Base-by-base conservation (phyloP, 352 stramenopile genomes). In the Pythium diclinum region DNA sequence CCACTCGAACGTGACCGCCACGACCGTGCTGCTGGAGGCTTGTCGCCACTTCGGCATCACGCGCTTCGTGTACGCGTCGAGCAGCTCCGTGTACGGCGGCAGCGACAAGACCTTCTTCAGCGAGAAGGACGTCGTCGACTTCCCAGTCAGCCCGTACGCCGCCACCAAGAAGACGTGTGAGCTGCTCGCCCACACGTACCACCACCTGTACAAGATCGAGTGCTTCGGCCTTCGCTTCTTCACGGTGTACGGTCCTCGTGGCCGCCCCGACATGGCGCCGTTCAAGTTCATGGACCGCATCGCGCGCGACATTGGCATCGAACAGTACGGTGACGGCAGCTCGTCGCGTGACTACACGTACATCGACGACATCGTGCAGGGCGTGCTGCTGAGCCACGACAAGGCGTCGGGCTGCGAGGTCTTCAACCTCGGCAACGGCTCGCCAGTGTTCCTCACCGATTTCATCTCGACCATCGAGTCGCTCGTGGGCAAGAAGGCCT, bases 261-360 rank as follows among this genome's bases (percentile, higher is more conserved):
- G 97, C 13, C 81, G 97, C 42, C 97, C 97, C 13, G 97, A 99
- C 73, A 99, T 99, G 97, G 97, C 97, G 10, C 95, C 96, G 36
- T 99, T 98, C 84, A 99, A 98, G 85, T 99, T 99, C 65, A 98
- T 99, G 78, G 92, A 99, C 74, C 79, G 91, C 38, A 93, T 99
- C 19, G 91, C 81, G 17, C 78, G 86, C 19, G 97, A 91, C 40
- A 57, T 96, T 28, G 71, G 93, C 44, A 98, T 99, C 40, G 89
- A 99, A 62, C 94, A 99, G 77, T 99, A 98, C 77, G 97, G 97
- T 36, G 96, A 99, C 71, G 97, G 97, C 30, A 92, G 77, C 8
- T 98, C 92, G 9, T 95, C 77, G 53, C 79, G 97, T 38, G 97
- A 99, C 75, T 99, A 99, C 81, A 99, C 97, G 11, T 99, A 98